phyloP scores from a whole-genome alignment of 2,329 filamentous ascomycete genomes.

The Epichloe brachyelytri region DNA sequence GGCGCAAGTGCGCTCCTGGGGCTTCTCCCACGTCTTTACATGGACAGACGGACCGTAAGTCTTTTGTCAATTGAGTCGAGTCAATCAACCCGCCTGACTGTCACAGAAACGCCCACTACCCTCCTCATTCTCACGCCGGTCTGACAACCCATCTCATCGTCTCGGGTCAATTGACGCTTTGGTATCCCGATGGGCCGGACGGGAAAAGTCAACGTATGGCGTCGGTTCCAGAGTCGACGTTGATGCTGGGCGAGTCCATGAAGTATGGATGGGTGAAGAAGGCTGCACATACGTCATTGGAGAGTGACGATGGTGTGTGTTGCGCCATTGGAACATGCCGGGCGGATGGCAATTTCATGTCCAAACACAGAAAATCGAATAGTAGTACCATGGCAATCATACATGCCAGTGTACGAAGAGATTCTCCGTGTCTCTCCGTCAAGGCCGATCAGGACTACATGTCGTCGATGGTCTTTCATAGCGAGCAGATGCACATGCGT shows the following conservation, averaged over 20 bases:
- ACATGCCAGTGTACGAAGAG: too few relatives aligned
- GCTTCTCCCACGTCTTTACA: slow-evolving; percentile 56
- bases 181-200: slow-evolving; percentile 46
- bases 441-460: too few relatives aligned
- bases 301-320: slow-evolving; percentile 26
- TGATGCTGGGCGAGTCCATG: slow-evolving; percentile 48
- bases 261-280: slow-evolving; percentile 54
- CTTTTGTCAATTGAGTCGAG: not conserved
- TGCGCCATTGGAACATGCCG: not conserved
- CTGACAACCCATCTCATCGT: slow-evolving; percentile 60
- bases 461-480: too few relatives aligned
- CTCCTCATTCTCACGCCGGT: slow-evolving; percentile 50
- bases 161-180: slow-evolving; percentile 50
- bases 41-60: slow-evolving; percentile 60
- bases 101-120: slow-evolving; percentile 51
- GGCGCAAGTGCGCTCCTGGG: slow-evolving; percentile 53
- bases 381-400: too few relatives aligned
- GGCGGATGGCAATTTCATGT: too few relatives aligned
- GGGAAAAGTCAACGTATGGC: slow-evolving; percentile 45
- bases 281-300: slow-evolving; percentile 59
- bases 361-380: too few relatives aligned
- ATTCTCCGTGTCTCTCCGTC: too few relatives aligned
- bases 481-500: too few relatives aligned
- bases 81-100: not conserved
- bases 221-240: slow-evolving; percentile 54